These are phyloP conservation scores for Globisporangium mamillatum DNA, from an alignment of 352 stramenopile species.

Conservation along the genomic window DNA sequence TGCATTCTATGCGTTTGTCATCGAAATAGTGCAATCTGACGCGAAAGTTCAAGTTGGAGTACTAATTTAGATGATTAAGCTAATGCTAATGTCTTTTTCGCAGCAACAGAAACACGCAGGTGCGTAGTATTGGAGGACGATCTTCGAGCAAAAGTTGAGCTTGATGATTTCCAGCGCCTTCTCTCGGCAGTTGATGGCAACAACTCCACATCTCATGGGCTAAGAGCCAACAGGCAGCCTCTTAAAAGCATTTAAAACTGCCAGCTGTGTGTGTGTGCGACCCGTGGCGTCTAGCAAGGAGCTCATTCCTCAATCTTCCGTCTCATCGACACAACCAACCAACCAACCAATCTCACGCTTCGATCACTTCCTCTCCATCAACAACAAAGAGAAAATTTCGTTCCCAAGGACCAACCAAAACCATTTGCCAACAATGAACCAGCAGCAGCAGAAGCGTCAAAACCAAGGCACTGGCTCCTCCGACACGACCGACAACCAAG, in stretches of 20 bases:
- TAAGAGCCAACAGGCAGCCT: not conserved
- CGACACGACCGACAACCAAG: slow-evolving; percentile 18
- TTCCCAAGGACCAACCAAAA: not conserved
- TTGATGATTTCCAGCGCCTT: not conserved
- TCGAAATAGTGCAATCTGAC: not conserved
- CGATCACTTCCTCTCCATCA: not conserved
- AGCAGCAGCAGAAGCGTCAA: slow-evolving; percentile 7
- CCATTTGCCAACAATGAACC: not conserved
- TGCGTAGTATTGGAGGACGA: not conserved
- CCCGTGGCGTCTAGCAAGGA: not conserved
- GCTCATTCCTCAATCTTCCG: slow-evolving; percentile 5
- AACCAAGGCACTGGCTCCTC: slow-evolving; percentile 6
- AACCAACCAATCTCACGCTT: not conserved
- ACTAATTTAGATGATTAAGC: not conserved
- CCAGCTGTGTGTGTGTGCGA: not conserved
- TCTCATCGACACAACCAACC: not conserved
- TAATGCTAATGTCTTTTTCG: not conserved
- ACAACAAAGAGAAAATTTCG: not conserved
- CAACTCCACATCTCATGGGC: not conserved
- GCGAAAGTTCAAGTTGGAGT: not conserved
- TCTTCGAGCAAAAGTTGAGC: not conserved
- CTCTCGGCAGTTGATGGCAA: not conserved
- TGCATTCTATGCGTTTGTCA: not conserved
- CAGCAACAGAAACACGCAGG: not conserved
- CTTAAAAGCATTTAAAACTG: not conserved